Percentiles rank a stretch among this genome's conserved stretches.
Evolutionary conservation across 106 monocot genomes (phyloP).

Genomic region (Dioscorea zingiberensis): DNA sequence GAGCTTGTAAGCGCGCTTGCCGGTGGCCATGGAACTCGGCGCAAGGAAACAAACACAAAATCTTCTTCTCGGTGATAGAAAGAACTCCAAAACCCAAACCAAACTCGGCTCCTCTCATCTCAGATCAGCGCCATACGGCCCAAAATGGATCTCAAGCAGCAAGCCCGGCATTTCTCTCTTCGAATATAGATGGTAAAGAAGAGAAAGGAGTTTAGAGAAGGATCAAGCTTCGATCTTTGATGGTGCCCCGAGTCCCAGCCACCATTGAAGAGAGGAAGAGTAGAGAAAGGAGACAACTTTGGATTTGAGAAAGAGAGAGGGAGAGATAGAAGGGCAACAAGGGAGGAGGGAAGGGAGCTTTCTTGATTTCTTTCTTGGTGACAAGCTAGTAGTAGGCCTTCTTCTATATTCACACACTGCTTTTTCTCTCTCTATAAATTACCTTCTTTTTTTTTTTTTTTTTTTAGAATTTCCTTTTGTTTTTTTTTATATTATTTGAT

Average conservation of each 20-base stretch:
- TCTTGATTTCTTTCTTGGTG: not conserved
- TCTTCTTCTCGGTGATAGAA: not conserved
- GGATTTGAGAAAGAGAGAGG: not conserved
- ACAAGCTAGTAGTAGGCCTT: not conserved
- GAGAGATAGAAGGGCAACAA: not conserved
- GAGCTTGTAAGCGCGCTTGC: conserved; percentile 14
- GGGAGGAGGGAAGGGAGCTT: conserved; percentile 5
- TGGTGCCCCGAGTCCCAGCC: not conserved
- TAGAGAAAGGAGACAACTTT: not conserved
- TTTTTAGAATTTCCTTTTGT: not conserved
- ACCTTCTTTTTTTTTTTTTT: not conserved
- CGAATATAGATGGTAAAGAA: not conserved
- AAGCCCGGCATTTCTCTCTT: not conserved
- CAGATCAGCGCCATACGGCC: not conserved
- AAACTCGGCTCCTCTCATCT: not conserved
- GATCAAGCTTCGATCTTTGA: not conserved
- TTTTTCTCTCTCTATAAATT: not conserved
- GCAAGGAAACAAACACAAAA: not conserved
- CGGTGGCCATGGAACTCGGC: not conserved
- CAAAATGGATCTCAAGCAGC: not conserved
- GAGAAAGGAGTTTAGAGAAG: not conserved
- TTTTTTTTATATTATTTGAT: not conserved
- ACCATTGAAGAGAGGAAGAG: not conserved
- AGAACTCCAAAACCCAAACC: not conserved
- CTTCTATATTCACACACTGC: not conserved